Evolutionary conservation across 371 early-diverging fungal species (phyloP), one percentile per base, ranked within the genome.

Genomic region (Mortierella sp.): DNA sequence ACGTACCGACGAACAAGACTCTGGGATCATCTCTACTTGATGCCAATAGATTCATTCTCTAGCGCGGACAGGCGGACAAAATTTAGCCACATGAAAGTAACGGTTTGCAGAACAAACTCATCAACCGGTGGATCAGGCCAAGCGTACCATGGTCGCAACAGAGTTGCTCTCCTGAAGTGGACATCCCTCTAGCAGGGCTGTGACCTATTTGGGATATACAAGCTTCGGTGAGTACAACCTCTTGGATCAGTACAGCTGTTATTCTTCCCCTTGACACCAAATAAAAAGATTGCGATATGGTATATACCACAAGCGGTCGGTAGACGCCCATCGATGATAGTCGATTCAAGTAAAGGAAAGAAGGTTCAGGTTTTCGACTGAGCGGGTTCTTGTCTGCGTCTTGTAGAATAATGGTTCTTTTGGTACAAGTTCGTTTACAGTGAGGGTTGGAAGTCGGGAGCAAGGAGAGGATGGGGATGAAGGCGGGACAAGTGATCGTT

Each of bases 41-140:
- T 13, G 68, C 83, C 39, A 79, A 47, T 5, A 83, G 44, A 31
- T 83, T 79, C 79, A 83, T 70, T 66, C 79, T 74, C 83, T 83
- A 75, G 4, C 10, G 5, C 10, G 61, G n/a, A 22, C 61, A 61
- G 9, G 39, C 14, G 34, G 7, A 39, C 22, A 19, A 48, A 4
- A n/a, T 8, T 48, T 48, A 7, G n/a, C n/a, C 5, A n/a, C n/a
- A 48, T 11, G 6, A 48, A 5, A 48, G 7, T n/a, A 48, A 48
- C 19, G 2, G 22, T n/a, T 63, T 14, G n/a, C n/a, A n/a, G n/a
- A n/a, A n/a, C n/a, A n/a, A n/a, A n/a, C n/a, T n/a, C n/a, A n/a
- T n/a, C n/a, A n/a, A n/a, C n/a, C n/a, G 31, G 37, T 11, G 8
- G 11, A 37, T 52, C 0, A 9, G 44, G 14, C n/a, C 29, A n/a